Percentiles rank a stretch among this genome's conserved stretches.
Evolutionary conservation across 2,329 filamentous ascomycete genomes (phyloP).

Genomic region (Colletotrichum spinosum): DNA sequence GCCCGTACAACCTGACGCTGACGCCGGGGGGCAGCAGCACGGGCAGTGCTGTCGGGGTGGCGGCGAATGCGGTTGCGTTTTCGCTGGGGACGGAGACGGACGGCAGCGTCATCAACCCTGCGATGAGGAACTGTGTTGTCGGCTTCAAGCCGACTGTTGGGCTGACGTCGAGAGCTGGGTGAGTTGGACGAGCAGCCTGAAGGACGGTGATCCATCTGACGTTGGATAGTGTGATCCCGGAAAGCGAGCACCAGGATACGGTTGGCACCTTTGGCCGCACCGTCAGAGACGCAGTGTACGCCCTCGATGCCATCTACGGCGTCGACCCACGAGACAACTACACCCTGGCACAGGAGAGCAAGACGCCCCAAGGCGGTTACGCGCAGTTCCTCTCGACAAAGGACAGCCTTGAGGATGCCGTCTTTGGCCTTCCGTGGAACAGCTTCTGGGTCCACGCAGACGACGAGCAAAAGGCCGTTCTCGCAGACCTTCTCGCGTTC

Average conservation of each 20-base stretch:
- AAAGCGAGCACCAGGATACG: slow-evolving; percentile 75
- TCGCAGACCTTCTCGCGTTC: slow-evolving; percentile 62
- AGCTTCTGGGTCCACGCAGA: slow-evolving; percentile 76
- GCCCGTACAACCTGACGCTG: slow-evolving; percentile 75
- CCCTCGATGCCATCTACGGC: slow-evolving; percentile 76
- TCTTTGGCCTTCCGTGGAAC: slow-evolving; percentile 78
- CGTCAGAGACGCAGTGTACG: slow-evolving; percentile 75
- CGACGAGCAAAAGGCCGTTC: slow-evolving; percentile 62
- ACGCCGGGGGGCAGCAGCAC: slow-evolving; percentile 78
- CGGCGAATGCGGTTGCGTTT: slow-evolving; percentile 72
- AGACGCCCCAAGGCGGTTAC: slow-evolving; percentile 68
- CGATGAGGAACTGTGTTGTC: slow-evolving; percentile 75
- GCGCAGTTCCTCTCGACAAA: slow-evolving; percentile 66
- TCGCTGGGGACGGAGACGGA: slow-evolving; percentile 81
- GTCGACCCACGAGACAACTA: slow-evolving; percentile 74
- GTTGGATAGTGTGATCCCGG: slow-evolving; percentile 66
- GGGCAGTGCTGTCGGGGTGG: slow-evolving; percentile 74
- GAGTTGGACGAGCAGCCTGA: not conserved
- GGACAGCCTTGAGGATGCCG: slow-evolving; percentile 67
- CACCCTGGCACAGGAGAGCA: slow-evolving; percentile 67
- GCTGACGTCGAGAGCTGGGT: slow-evolving; percentile 71
- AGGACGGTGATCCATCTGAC: not conserved
- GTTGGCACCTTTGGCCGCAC: slow-evolving; percentile 76
- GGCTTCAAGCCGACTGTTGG: slow-evolving; percentile 84
- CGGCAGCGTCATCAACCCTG: slow-evolving; percentile 78